These are phyloP conservation scores for Lotmaria passim DNA, from an alignment of 208 protist genomes.

Conservation along the genomic window DNA sequence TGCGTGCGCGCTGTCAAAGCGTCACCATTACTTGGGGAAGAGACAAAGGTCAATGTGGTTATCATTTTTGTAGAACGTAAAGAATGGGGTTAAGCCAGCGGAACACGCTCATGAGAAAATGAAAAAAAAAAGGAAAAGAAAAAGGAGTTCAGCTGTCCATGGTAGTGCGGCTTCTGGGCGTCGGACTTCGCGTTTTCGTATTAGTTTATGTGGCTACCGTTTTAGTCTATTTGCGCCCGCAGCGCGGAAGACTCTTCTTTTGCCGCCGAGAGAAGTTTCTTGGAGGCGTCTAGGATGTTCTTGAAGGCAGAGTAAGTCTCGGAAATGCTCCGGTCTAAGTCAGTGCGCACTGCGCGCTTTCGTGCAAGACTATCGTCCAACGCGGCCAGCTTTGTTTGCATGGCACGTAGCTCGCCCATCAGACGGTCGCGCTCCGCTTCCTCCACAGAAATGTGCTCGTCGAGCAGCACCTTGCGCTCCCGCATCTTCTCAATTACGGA, in stretches of 20 bases:
- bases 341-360: slow-evolving; percentile 57
- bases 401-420: slow-evolving; percentile 53
- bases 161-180: too few relatives aligned
- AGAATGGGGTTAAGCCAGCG: too few relatives aligned
- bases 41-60: too few relatives aligned
- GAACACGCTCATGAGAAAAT: too few relatives aligned
- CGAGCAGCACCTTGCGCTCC: slow-evolving; percentile 70
- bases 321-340: slow-evolving; percentile 79
- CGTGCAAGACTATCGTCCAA: slow-evolving; percentile 63
- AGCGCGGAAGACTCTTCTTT: slow-evolving; percentile 66
- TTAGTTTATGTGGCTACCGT: too few relatives aligned
- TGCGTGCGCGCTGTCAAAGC: too few relatives aligned
- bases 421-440: slow-evolving; percentile 66
- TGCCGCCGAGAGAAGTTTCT: slow-evolving; percentile 70
- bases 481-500: slow-evolving; percentile 91
- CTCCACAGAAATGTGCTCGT: slow-evolving; percentile 75
- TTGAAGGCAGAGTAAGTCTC: slow-evolving; percentile 87
- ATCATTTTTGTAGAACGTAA: too few relatives aligned
- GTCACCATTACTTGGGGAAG: too few relatives aligned
- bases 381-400: slow-evolving; percentile 49
- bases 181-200: too few relatives aligned
- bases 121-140: too few relatives aligned
- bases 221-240: slow-evolving; percentile 25
- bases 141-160: too few relatives aligned
- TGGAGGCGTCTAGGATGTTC: slow-evolving; percentile 88